Evolutionary conservation across 176 grass and related monocot genomes (phyloP).

Genomic region (Ensete glaucum): DNA sequence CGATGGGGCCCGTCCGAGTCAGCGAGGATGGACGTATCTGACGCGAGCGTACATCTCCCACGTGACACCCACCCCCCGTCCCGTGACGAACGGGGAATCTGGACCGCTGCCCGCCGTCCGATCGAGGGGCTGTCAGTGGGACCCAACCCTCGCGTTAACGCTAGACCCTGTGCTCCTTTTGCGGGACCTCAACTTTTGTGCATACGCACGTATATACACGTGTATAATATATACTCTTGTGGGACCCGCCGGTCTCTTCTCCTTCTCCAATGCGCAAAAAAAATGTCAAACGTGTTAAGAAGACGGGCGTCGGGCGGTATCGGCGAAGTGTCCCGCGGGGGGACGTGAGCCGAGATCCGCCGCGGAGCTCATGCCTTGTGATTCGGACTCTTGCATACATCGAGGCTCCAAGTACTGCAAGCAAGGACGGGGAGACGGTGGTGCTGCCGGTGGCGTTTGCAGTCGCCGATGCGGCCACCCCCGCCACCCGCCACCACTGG

Average conservation of each 20-base stretch:
- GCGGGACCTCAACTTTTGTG: no score
- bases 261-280: no score
- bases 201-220: no score
- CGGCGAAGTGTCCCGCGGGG: no score
- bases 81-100: neutral
- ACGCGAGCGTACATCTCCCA: constrained; percentile 4
- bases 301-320: neutral
- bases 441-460: neutral
- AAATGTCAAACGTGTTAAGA: neutral
- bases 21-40: constrained; percentile 15
- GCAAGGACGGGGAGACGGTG: neutral
- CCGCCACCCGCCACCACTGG: neutral
- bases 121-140: neutral
- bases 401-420: neutral
- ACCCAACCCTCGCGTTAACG: neutral
- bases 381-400: neutral
- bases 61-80: neutral
- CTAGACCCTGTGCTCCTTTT: no score
- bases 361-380: neutral
- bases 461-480: neutral
- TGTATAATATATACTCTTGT: no score
- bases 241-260: no score
- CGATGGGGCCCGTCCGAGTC: constrained; percentile 6
- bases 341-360: no score
- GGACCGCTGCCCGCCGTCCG: neutral